These are phyloP conservation scores for Sicyos edulis DNA, from an alignment of 306 rosid species.

Conservation along the genomic window DNA sequence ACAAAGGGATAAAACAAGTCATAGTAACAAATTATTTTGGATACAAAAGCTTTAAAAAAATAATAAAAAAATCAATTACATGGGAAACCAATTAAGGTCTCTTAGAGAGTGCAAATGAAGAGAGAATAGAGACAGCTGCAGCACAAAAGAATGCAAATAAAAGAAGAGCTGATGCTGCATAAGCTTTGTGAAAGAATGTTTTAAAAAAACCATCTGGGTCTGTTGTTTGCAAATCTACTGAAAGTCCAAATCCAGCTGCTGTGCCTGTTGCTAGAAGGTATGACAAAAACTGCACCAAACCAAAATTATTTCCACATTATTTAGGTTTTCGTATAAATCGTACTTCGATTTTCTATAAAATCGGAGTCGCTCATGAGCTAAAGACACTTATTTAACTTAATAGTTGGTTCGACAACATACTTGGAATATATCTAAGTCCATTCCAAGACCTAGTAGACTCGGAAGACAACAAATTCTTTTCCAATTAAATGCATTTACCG, in stretches of 20 bases:
- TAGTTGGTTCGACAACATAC: no score
- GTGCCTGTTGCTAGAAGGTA: conserved; percentile 50
- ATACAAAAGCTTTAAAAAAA: not conserved
- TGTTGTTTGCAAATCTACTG: conserved; percentile 24
- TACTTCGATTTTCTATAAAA: no score
- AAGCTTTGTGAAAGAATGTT: conserved; percentile 33
- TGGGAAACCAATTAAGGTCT: not conserved
- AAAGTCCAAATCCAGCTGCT: conserved; percentile 42
- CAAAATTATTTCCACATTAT: not conserved
- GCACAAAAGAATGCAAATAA: conserved; percentile 39
- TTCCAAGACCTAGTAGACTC: no score
- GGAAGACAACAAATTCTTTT: no score
- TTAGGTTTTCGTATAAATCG: no score
- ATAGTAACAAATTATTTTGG: not conserved
- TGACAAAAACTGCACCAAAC: conserved; percentile 41
- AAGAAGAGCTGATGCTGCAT: conserved; percentile 48
- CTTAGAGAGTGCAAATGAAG: conserved; percentile 39
- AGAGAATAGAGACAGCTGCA: conserved; percentile 42
- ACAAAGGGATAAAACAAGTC: no score
- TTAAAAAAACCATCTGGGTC: not conserved
- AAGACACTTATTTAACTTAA: no score
- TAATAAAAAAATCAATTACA: not conserved
- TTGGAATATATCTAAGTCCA: no score
- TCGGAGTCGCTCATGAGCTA: no score
- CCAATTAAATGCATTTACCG: no score